A percentile compares a stretch with the other conserved stretches of the same genome.
Conservation (phyloP, 345 rosid species). For the Corymbia maculata region DNA sequence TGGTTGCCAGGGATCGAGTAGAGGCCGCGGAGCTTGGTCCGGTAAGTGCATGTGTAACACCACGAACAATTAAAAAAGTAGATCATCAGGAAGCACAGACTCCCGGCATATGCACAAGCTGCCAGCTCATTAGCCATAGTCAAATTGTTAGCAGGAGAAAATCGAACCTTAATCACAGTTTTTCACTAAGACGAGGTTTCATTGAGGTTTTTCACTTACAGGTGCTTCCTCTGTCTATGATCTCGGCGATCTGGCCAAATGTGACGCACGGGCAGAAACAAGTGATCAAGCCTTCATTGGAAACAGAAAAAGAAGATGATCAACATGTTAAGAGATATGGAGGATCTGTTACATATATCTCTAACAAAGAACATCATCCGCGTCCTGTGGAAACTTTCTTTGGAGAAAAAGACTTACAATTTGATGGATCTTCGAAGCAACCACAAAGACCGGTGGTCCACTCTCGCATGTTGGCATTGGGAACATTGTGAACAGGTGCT, state of each 20-base stretch:
- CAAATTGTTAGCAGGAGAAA: background rate
- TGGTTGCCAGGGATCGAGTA: background rate
- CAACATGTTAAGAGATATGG: background rate
- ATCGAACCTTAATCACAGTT: no score
- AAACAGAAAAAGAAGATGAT: background rate
- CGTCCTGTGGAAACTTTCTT: background rate
- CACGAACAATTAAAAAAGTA: background rate
- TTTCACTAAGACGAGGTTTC: no score
- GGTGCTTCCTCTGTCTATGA: constrained; percentile 11
- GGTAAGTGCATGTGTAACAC: background rate
- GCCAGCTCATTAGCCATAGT: no score
- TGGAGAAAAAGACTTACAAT: background rate
- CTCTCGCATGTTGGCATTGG: background rate
- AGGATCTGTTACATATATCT: no score
- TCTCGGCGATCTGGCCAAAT: constrained; percentile 9
- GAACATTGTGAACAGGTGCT: background rate
- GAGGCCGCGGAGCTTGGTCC: background rate
- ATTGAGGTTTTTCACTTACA: background rate
- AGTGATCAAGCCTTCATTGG: background rate
- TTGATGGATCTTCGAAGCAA: constrained; percentile 3
- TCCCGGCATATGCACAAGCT: background rate
- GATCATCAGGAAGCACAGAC: background rate
- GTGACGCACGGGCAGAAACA: constrained; percentile 8
- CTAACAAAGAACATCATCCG: background rate
- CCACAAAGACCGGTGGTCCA: constrained; percentile 11